Percentiles rank a stretch among this genome's conserved stretches.
These are phyloP conservation scores for Pholiota molesta DNA, from an alignment of 768 basidiomycete genomes.

Conservation along the genomic window DNA sequence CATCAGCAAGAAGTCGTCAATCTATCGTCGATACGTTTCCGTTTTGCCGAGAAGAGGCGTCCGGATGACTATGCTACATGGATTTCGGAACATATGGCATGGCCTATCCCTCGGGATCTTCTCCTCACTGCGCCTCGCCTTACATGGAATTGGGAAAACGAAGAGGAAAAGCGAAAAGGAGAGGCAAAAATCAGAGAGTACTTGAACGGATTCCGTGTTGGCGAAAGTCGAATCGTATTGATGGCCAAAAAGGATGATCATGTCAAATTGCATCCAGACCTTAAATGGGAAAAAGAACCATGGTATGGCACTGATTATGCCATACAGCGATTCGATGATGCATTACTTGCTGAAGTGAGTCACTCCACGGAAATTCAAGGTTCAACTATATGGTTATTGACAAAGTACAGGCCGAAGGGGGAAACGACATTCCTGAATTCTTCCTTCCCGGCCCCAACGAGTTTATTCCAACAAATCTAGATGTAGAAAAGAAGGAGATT, in stretches of 20 bases:
- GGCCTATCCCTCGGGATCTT: constrained; percentile 81
- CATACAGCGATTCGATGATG: constrained; percentile 68
- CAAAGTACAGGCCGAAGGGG: constrained; percentile 55
- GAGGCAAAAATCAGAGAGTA: constrained; percentile 61
- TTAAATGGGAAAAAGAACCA: constrained; percentile 74
- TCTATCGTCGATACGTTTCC: constrained; percentile 76
- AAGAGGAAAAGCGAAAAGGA: constrained; percentile 39
- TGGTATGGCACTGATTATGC: constrained; percentile 93
- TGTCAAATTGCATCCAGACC: constrained; percentile 43
- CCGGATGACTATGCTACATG: constrained; percentile 81
- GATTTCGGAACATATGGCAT: constrained; percentile 73
- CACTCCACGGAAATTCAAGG: constrained; percentile 6
- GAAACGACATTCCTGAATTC: constrained; percentile 69
- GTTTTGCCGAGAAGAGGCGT: constrained; percentile 82
- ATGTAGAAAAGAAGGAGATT: constrained; percentile 77
- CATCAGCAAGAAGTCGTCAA: constrained; percentile 77
- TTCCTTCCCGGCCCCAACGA: constrained; percentile 84
- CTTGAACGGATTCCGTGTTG: constrained; percentile 59
- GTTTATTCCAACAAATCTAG: constrained; percentile 87
- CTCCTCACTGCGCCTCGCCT: constrained; percentile 73
- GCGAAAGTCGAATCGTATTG: constrained; percentile 69
- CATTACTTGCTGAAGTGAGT: constrained; percentile 59
- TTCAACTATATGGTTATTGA: constrained; percentile 1
- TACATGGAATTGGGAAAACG: constrained; percentile 70
- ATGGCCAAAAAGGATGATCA: constrained; percentile 79